Percentiles rank a stretch among this genome's conserved stretches.
Conservation (phyloP, 2,329 filamentous ascomycete genomes). For the Clonostachys byssicola region DNA sequence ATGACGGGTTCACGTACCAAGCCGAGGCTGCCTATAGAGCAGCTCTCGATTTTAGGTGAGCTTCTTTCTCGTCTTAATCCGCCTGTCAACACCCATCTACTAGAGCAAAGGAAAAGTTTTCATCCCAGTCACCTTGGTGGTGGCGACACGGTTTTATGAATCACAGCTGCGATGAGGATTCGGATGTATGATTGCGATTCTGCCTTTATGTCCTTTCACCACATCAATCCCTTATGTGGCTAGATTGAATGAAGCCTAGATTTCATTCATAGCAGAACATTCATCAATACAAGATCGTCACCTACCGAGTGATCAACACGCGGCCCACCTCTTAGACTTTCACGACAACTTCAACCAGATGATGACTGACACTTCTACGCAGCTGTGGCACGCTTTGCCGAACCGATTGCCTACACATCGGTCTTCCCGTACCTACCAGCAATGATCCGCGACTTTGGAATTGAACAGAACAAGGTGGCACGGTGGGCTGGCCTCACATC, state of each 20-base stretch:
- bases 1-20: conserved; percentile 7
- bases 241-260: conserved; percentile 1
- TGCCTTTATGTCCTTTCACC: not conserved
- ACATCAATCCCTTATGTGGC: not conserved
- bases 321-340: not conserved
- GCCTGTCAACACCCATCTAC: too few relatives aligned
- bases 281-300: conserved; percentile 5
- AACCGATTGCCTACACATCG: conserved; percentile 69
- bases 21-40: conserved; percentile 69
- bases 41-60: conserved; percentile 75
- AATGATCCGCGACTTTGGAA: conserved; percentile 78
- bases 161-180: too few relatives aligned
- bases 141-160: too few relatives aligned
- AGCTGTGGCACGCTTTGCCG: conserved; percentile 77
- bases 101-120: too few relatives aligned
- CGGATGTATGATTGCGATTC: too few relatives aligned
- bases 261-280: conserved; percentile 12
- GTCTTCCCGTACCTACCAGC: conserved; percentile 70
- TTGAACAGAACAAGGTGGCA: conserved; percentile 67
- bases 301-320: not conserved
- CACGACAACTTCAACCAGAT: not conserved
- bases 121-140: too few relatives aligned
- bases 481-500: conserved; percentile 77
- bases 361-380: conserved; percentile 5
- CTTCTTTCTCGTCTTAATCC: not conserved